Evolutionary conservation across 2,329 filamentous ascomycete genomes (phyloP), one percentile per base, ranked within the genome.

Genomic region (Bertia moriformis): DNA sequence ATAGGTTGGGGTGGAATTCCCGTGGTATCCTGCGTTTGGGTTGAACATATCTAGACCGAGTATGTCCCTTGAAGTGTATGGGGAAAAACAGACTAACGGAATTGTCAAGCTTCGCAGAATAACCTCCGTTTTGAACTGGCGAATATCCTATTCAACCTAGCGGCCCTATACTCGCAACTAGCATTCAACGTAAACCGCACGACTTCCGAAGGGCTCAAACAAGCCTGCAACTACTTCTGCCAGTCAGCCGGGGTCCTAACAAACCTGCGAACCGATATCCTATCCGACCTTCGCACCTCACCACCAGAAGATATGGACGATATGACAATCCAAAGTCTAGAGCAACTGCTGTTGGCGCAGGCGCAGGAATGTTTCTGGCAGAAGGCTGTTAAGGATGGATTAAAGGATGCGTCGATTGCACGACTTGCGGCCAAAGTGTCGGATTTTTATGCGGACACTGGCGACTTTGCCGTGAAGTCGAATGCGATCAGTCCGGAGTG

Each of bases 401-500:
- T 83, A 51, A 83, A 81, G 51, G 80, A 85, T 56, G 72, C 68
- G 3, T 74, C 73, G 2, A 81, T 85, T 45, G 75, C 80, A 2
- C 78, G 79, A 46, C 60, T 85, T 15, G 80, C 80, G n/a, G 78
- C 77, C 3, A 78, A 86, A 44, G 87, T 96, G 3, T 93, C 85
- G 2, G 91, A 98, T 52, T 72, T 93, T 33, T 98, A 96, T 59
- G 83, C 78, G 39, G 66, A 79, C 40, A 86, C 88, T 0, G 79
- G 83, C 4, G 89, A 95, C 49, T 81, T 79, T 45, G 88, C 86
- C 7, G 78, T 93, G 53, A 85, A 87, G 57, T 94, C 87, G 45
- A 80, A 94, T 50, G 79, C 84, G 14, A 79, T 96, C 47, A 91
- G 84, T 54, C 88, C 83, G 41, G 83, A 91, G 45, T 96, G 89